Evolutionary conservation across 768 basidiomycete genomes (phyloP).

Genomic region (Mycena vulgaris): DNA sequence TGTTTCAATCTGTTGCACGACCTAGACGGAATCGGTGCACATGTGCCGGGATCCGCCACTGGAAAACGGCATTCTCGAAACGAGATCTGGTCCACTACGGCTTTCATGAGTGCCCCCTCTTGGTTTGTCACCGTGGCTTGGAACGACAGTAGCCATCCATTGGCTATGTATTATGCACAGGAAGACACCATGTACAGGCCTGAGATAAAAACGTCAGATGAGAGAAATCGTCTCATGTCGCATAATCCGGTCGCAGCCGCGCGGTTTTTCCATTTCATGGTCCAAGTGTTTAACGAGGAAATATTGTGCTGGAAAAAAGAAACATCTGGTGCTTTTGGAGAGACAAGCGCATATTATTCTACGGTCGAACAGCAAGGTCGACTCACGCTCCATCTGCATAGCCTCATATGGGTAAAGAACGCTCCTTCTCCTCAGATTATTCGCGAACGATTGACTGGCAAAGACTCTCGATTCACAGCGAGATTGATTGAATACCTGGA

Average conservation of each 20-base stretch:
- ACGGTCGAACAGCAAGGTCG: conserved; percentile 50
- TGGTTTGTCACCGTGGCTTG: conserved; percentile 55
- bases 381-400: conserved; percentile 46
- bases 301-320: conserved; percentile 16
- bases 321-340: conserved; percentile 33
- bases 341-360: conserved; percentile 43
- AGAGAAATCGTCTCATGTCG: neutral
- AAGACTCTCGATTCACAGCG: conserved; percentile 1
- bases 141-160: conserved; percentile 48
- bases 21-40: conserved; percentile 51
- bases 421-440: conserved; percentile 35
- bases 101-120: conserved; percentile 44
- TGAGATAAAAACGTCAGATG: neutral
- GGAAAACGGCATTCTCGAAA: conserved; percentile 48
- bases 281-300: conserved; percentile 33
- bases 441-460: conserved; percentile 21
- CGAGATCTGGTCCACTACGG: conserved; percentile 50
- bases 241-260: conserved; percentile 40
- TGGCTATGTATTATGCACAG: conserved; percentile 52
- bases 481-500: conserved; percentile 19
- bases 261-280: conserved; percentile 40
- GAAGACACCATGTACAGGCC: conserved; percentile 40
- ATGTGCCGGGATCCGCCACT: conserved; percentile 47
- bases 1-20: conserved; percentile 53
- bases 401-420: conserved; percentile 43